Evolutionary conservation across 2,329 filamentous ascomycete species (phyloP).

Genomic region (Xylaria sp.): DNA sequence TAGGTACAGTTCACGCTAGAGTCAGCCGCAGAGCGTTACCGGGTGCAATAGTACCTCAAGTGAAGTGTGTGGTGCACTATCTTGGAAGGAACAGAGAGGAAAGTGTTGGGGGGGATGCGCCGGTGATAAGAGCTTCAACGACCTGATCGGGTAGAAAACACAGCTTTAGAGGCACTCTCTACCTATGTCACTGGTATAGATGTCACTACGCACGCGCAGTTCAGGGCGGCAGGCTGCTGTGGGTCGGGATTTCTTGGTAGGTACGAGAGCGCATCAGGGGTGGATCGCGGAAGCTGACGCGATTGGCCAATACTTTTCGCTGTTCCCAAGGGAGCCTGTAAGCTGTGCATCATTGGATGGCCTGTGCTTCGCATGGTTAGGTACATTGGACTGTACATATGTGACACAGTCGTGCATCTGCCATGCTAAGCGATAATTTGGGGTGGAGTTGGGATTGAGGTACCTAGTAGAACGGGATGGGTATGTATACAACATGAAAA

Average conservation of each 20-base stretch:
- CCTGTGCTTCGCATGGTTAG: conserved; percentile 24
- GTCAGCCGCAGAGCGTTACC: conserved; percentile 18
- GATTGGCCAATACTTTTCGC: conserved; percentile 35
- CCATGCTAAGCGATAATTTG: conserved; percentile 1
- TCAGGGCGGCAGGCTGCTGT: conserved; percentile 9
- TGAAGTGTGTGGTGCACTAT: background rate
- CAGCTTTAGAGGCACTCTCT: background rate
- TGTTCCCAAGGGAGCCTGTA: conserved; percentile 32
- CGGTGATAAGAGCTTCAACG: background rate
- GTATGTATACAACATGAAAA: background rate
- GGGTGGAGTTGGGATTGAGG: conserved; percentile 8
- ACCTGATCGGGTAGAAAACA: background rate
- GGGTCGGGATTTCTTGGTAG: conserved; percentile 13
- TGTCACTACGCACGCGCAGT: background rate
- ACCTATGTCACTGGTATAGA: background rate
- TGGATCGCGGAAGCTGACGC: conserved; percentile 39
- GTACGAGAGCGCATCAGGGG: conserved; percentile 4
- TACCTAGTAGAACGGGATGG: conserved; percentile 18
- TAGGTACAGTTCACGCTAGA: conserved; percentile 1
- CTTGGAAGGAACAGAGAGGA: background rate
- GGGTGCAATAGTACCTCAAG: background rate
- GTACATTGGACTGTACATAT: background rate
- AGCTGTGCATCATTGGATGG: conserved; percentile 39
- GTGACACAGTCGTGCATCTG: background rate
- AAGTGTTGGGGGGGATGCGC: background rate